These are phyloP conservation scores for Alopecurus myosuroides DNA, from an alignment of 176 grass and related monocot species.

Conservation along the genomic window DNA sequence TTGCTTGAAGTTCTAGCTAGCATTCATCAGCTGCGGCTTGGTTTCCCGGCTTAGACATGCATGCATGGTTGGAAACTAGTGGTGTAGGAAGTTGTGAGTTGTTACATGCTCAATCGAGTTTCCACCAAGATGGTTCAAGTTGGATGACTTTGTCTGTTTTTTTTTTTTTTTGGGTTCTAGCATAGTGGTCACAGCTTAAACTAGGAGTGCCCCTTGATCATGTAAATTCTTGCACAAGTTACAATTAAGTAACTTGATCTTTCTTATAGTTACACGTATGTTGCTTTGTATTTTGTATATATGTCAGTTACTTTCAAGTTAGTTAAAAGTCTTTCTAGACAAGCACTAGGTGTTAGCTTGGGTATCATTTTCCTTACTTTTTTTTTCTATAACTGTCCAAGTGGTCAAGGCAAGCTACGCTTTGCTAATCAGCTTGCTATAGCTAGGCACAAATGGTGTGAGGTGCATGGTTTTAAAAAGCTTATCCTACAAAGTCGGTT, in stretches of 20 bases:
- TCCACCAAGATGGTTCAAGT: background rate
- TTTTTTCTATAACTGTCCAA: background rate
- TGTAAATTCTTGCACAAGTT: background rate
- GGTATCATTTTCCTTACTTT: constrained; percentile 7
- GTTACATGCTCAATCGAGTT: background rate
- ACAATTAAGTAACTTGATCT: background rate
- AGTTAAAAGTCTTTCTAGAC: constrained; percentile 38
- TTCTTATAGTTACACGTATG: background rate
- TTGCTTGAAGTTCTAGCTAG: background rate
- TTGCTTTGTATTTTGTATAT: background rate
- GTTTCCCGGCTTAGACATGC: background rate
- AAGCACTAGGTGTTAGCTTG: constrained; percentile 16
- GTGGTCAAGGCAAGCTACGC: background rate
- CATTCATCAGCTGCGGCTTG: background rate
- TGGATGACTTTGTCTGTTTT: background rate
- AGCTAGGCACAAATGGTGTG: background rate
- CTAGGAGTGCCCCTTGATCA: background rate
- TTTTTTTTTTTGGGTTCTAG: background rate
- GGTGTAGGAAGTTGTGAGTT: background rate
- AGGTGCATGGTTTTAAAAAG: background rate
- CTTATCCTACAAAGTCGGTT: background rate
- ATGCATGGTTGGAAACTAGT: background rate
- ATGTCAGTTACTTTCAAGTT: constrained; percentile 32
- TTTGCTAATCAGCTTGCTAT: background rate
- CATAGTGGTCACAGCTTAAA: background rate